These are phyloP conservation scores for Sutorius eximius DNA, from an alignment of 1,284 basidiomycete species.

Conservation along the genomic window DNA sequence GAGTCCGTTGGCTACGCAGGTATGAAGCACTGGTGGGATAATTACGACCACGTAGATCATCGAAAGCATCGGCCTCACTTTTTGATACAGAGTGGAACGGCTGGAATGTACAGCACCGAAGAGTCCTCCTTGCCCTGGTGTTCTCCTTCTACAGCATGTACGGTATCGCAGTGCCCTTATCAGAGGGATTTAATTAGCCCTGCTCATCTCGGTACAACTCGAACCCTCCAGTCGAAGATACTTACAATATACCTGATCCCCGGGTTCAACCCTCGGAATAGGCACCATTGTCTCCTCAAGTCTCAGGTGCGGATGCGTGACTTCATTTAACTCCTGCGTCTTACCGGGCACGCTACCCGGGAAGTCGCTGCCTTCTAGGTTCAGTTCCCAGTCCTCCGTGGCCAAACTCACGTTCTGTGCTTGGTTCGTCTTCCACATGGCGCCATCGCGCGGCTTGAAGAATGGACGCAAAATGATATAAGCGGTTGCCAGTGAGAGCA, in stretches of 20 bases:
- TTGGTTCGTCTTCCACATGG: not conserved
- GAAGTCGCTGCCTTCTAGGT: conserved; percentile 58
- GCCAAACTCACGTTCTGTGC: conserved; percentile 25
- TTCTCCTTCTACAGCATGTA: conserved; percentile 70
- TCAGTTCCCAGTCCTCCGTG: conserved; percentile 61
- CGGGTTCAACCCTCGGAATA: conserved; percentile 60
- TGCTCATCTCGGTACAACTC: not conserved
- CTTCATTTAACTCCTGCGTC: conserved; percentile 61
- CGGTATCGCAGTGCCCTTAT: conserved; percentile 61
- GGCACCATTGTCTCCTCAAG: conserved; percentile 54
- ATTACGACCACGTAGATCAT: not conserved
- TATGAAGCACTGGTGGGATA: conserved; percentile 52
- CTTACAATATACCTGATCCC: conserved; percentile 75
- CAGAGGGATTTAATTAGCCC: not conserved
- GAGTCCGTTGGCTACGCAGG: conserved; percentile 56
- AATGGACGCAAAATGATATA: conserved; percentile 78
- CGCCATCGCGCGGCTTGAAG: conserved; percentile 47
- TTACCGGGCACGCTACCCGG: conserved; percentile 62
- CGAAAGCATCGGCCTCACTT: conserved; percentile 45
- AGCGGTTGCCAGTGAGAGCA: conserved; percentile 56
- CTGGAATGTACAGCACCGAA: conserved; percentile 79
- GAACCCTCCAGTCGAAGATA: not conserved
- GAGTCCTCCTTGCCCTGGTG: conserved; percentile 66
- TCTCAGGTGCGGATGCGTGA: conserved; percentile 70
- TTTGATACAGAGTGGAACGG: conserved; percentile 64